Evolutionary conservation across 495 filamentous ascomycete genomes (phyloP), one percentile per base, ranked within the genome.

Genomic region (Aspergillus asperescens): DNA sequence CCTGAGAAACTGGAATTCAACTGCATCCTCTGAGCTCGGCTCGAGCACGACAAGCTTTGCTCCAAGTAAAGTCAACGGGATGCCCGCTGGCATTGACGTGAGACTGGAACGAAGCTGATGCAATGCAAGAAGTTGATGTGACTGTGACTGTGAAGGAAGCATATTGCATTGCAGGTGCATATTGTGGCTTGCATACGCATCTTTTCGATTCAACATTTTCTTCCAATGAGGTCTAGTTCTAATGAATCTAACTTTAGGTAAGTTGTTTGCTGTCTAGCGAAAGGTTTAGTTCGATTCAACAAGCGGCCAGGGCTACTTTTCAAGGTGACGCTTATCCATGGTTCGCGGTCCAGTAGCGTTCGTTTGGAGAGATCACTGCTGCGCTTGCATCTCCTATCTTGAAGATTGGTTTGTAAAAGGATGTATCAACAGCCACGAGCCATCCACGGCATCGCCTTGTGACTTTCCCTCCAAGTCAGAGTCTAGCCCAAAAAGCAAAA

Each of bases 121-220:
- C 23, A n/a, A 42, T 32, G 42, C 42, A 32, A 18, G 42, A 32
- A 16, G 27, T 46, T 19, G 42, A 31, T 46, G 42, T 46, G 42
- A 46, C 27, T 46, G 27, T 32, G 27, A 46, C 42, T 22, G 42
- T 46, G 27, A 46, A 32, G 25, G 42, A 9, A 24, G 42, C 15
- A 46, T 27, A 31, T 32, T 46, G 42, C 42, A 32, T 46, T 46
- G 42, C 42, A 46, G 42, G n/a, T 42, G 39, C 39, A 24, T 46
- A 9, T 18, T 46, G 42, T 46, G 42, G 42, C 42, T 46, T 46
- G 42, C 42, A 31, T 31, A 5, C n/a, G 15, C 25, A 27, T 46
- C 28, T 29, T 19, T 40, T 46, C 24, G 27, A 20, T 29, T 20
- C 20, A n/a, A 23, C n/a, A 7, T 7, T 25, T 41, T 2, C 39